phyloP scores from a whole-genome alignment of 441 rosid genomes.

The Croton laevigatus region DNA sequence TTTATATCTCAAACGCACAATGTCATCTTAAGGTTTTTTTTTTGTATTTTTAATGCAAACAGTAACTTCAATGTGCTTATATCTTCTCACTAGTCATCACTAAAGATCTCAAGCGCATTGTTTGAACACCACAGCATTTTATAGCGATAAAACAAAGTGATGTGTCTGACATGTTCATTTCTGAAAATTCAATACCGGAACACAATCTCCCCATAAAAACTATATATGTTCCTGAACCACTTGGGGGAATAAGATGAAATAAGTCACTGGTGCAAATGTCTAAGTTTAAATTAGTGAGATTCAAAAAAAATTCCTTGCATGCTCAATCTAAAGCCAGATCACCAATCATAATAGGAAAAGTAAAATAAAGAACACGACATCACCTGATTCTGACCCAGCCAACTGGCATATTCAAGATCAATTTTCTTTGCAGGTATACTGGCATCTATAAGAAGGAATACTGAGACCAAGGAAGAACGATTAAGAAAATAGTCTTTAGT shows the following conservation, averaged over 20 bases:
- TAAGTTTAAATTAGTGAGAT: background rate
- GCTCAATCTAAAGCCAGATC: background rate
- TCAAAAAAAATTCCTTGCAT: too few relatives aligned
- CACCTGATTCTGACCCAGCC: slow-evolving; percentile 96
- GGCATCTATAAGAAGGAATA: slow-evolving; percentile 88
- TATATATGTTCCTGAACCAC: background rate
- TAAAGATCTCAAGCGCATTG: background rate
- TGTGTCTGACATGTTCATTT: slow-evolving; percentile 1
- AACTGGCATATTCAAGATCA: slow-evolving; percentile 93
- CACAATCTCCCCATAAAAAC: background rate
- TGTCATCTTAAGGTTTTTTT: background rate
- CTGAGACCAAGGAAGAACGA: slow-evolving; percentile 75
- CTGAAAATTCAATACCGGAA: background rate
- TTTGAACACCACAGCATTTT: background rate
- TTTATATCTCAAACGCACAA: too few relatives aligned
- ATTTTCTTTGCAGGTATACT: slow-evolving; percentile 83
- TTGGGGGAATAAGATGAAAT: background rate
- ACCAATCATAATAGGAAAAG: background rate
- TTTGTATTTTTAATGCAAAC: too few relatives aligned
- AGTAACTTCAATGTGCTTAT: background rate
- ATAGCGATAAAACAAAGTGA: too few relatives aligned
- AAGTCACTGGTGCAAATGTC: background rate
- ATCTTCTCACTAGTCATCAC: background rate
- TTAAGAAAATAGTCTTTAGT: slow-evolving; percentile 82
- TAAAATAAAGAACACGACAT: background rate